Evolutionary conservation across 352 stramenopile genomes (phyloP).

Genomic region (Globisporangium radiosum): DNA sequence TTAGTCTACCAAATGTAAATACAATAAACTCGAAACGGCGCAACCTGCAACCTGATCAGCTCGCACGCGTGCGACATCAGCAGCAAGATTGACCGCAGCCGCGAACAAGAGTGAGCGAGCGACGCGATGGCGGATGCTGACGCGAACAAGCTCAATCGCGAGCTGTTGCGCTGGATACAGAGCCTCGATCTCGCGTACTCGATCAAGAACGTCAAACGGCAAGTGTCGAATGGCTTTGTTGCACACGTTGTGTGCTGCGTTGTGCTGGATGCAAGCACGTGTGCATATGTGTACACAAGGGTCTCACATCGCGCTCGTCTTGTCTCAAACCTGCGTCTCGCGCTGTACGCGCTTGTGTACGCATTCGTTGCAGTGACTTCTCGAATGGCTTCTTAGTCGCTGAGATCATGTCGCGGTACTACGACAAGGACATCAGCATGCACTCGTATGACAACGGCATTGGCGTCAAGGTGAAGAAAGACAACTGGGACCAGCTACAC

Average conservation of each 20-base stretch:
- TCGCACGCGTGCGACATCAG: too few species aligned
- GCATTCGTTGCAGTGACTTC: constrained; percentile 55
- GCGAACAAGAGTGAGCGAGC: too few species aligned
- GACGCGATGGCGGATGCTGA: constrained; percentile 11
- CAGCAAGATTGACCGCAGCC: too few species aligned
- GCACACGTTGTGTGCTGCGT: not conserved
- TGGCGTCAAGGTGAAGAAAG: constrained; percentile 84
- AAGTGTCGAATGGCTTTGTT: constrained; percentile 9
- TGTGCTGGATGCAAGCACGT: not conserved
- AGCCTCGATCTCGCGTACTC: constrained; percentile 90
- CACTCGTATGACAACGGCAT: constrained; percentile 92
- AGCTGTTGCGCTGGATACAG: constrained; percentile 91
- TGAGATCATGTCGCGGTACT: constrained; percentile 90
- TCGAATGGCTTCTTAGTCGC: constrained; percentile 88
- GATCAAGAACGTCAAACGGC: constrained; percentile 92
- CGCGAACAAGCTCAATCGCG: constrained; percentile 77
- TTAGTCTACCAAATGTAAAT: too few species aligned
- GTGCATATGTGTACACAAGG: not conserved
- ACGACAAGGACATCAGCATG: constrained; percentile 91
- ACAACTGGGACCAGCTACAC: constrained; percentile 89
- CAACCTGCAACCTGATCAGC: not conserved
- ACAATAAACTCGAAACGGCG: not conserved
- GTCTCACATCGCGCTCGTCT: too few species aligned
- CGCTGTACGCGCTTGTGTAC: not conserved
- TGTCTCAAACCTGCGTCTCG: too few species aligned